These are phyloP conservation scores for Chamaecrista fasciculata DNA, from an alignment of 306 rosid genomes.

Conservation along the genomic window DNA sequence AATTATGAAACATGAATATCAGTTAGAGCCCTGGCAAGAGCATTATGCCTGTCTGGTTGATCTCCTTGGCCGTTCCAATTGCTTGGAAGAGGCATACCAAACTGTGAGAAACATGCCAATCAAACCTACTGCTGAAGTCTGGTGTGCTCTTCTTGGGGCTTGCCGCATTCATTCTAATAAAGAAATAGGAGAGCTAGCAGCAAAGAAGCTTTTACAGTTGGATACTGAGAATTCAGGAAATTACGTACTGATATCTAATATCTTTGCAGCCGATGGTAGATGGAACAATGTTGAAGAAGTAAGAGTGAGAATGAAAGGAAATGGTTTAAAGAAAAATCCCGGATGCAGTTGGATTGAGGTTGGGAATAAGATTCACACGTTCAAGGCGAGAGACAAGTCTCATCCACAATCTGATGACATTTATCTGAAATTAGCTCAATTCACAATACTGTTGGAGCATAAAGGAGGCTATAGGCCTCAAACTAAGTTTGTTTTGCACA, in stretches of 20 bases:
- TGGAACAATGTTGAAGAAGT: slow-evolving; percentile 69
- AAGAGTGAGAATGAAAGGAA: slow-evolving; percentile 65
- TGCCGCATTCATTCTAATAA: slow-evolving; percentile 63
- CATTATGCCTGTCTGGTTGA: slow-evolving; percentile 76
- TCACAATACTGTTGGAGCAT: slow-evolving; percentile 44
- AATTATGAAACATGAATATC: slow-evolving; percentile 51
- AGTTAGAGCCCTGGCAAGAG: slow-evolving; percentile 75
- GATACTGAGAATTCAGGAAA: slow-evolving; percentile 63
- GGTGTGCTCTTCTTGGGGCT: slow-evolving; percentile 84
- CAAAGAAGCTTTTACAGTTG: slow-evolving; percentile 55
- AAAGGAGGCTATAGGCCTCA: slow-evolving; percentile 60
- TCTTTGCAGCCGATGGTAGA: slow-evolving; percentile 60
- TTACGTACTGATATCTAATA: slow-evolving; percentile 61
- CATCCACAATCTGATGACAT: slow-evolving; percentile 59
- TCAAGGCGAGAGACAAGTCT: slow-evolving; percentile 63
- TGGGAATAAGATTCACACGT: slow-evolving; percentile 57
- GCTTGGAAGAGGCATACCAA: slow-evolving; percentile 65
- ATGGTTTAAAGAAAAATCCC: slow-evolving; percentile 65
- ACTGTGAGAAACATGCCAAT: slow-evolving; percentile 52
- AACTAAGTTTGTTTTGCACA: slow-evolving; percentile 60
- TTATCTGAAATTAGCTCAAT: slow-evolving; percentile 43
- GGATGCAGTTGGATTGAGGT: slow-evolving; percentile 84
- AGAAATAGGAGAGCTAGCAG: slow-evolving; percentile 61
- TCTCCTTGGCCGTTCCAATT: slow-evolving; percentile 69
- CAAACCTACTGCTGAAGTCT: slow-evolving; percentile 59